Base-by-base conservation (phyloP, 1,139 yeast genomes). In the Sugiyamaella castrensis region DNA sequence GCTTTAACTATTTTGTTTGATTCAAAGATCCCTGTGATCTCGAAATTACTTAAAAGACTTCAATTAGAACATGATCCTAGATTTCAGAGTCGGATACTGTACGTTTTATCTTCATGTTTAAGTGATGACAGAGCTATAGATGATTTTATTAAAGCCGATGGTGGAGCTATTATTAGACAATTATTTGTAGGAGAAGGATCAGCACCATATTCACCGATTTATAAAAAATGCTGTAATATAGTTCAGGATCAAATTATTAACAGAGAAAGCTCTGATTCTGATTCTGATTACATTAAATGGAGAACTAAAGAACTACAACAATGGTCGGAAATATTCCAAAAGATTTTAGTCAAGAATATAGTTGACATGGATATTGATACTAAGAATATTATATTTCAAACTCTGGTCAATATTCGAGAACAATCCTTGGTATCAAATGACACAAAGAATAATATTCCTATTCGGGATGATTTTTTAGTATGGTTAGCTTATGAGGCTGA, bases 401-500 rank as follows among this genome's bases (percentile, higher is more conserved):
- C 67, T 2, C 53, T 66, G 51, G 46, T 60, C 12, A 53, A 57
- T 12, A 55, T 66, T 41, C 63, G 60, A 44, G 54, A 59, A 31
- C 45, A 49, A 11, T 43, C 52, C 12, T 44, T 55, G 8, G 47
- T 51, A 9, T 44, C 10, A 16, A 33, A 31, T 12, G 45, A n/a
- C n/a, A n/a, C n/a, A n/a, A n/a, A n/a, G n/a, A n/a, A n/a, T n/a
- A n/a, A 47, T 15, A 52, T 64, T 16, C 55, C 58, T 1, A 60
- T 63, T 1, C 48, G 52, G 16, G 61, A 58, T 36, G 50, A 53
- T 1, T 66, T 87, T 57, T 57, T 87, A 46, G 67, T 74, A 33
- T 87, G 95, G 95, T 67, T 87, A 42, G 74, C 81, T 13, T 61
- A 67, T 40, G 79, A 82, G 57, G 73, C 76, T 1, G 40, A 26